Evolutionary conservation across 169 alveolate genomes (phyloP).

Genomic region (Plasmodium gaboni): DNA sequence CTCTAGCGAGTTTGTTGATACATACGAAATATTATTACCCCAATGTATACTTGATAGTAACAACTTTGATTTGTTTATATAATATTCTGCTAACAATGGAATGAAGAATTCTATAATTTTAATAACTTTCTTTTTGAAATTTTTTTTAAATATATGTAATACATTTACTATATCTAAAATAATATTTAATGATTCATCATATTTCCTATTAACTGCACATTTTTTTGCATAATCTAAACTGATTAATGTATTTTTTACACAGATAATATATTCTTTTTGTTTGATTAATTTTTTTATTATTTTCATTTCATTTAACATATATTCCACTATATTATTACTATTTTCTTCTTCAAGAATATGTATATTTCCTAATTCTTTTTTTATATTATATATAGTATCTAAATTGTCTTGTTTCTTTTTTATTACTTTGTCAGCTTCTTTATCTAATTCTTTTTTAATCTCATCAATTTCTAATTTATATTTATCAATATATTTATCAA

Average conservation of each 20-base stretch:
- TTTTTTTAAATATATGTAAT: conserved; percentile 49
- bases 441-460: conserved; percentile 23
- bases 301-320: conserved; percentile 68
- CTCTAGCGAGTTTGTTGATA: conserved; percentile 24
- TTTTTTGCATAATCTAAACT: conserved; percentile 60
- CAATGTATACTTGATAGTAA: conserved; percentile 50
- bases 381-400: conserved; percentile 9
- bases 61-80: conserved; percentile 28
- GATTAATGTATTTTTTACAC: conserved; percentile 32
- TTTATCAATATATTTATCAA: conserved; percentile 33
- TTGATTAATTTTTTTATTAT: conserved; percentile 34
- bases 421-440: conserved; percentile 23
- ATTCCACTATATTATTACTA: conserved; percentile 19
- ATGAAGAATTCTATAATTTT: conserved; percentile 53
- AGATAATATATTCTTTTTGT: conserved; percentile 51
- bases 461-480: conserved; percentile 16
- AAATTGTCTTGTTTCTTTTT: conserved; percentile 11
- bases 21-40: conserved; percentile 64
- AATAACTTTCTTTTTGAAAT: conserved; percentile 27
- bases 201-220: conserved; percentile 59
- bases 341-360: conserved; percentile 17
- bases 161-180: conserved; percentile 39
- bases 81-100: conserved; percentile 41
- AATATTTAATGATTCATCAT: conserved; percentile 29
- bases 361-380: conserved; percentile 27